phyloP scores from a whole-genome alignment of 257 asterid genomes.

The Scutellaria galericulata region DNA sequence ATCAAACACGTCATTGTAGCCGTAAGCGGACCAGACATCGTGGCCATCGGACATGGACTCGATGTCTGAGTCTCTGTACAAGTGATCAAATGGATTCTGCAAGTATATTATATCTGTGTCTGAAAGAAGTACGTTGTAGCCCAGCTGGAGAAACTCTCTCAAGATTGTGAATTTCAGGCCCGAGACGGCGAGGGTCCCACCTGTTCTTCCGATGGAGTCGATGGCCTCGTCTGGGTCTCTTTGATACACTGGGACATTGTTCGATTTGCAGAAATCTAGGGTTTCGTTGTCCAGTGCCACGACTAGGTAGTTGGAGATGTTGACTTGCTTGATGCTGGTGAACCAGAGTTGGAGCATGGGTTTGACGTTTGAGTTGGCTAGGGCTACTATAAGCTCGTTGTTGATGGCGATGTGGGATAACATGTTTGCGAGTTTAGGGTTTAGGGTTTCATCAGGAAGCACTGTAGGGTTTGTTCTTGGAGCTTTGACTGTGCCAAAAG shows the following conservation, averaged over 20 bases:
- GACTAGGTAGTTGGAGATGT: conserved; percentile 54
- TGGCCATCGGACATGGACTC: conserved; percentile 71
- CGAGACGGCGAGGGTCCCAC: conserved; percentile 50
- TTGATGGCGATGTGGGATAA: conserved; percentile 47
- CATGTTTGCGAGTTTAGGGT: conserved; percentile 58
- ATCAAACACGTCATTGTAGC: conserved; percentile 53
- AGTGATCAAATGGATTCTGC: conserved; percentile 59
- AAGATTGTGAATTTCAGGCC: conserved; percentile 56
- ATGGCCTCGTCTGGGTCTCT: conserved; percentile 50
- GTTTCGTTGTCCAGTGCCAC: conserved; percentile 54
- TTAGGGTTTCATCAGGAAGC: conserved; percentile 56
- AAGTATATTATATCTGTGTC: conserved; percentile 60
- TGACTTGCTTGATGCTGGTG: conserved; percentile 50
- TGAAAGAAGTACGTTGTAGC: conserved; percentile 61
- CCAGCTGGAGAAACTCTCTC: conserved; percentile 67
- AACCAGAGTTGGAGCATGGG: conserved; percentile 49
- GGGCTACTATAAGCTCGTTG: conserved; percentile 57
- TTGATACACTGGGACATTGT: conserved; percentile 47
- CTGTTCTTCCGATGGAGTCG: conserved; percentile 42
- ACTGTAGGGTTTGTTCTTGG: conserved; percentile 49
- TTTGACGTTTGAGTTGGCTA: conserved; percentile 60
- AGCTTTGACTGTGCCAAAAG: conserved; percentile 59
- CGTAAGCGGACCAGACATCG: conserved; percentile 56
- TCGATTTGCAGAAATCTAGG: conserved; percentile 49
- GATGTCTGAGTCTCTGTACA: conserved; percentile 55